Evolutionary conservation across 2,329 filamentous ascomycete genomes (phyloP).

Genomic region (Furcasterigmium furcatum): DNA sequence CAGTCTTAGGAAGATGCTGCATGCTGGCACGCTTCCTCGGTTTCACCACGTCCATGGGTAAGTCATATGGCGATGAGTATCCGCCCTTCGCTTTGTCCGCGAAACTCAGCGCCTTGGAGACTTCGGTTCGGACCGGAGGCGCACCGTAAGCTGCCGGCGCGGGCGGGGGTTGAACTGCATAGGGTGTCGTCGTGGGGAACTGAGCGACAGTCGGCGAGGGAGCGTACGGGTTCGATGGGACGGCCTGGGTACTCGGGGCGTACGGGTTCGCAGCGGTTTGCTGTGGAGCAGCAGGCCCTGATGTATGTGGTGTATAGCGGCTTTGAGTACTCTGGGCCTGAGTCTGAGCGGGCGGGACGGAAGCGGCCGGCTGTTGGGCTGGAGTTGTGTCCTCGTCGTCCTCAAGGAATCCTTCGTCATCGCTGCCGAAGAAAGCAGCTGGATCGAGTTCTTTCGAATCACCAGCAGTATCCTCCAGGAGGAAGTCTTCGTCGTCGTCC

Average conservation of each 20-base stretch:
- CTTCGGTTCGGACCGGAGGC: slow-evolving; percentile 36
- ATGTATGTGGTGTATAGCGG: background rate
- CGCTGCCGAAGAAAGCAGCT: slow-evolving; percentile 70
- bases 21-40: slow-evolving; percentile 63
- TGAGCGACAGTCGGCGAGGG: slow-evolving; percentile 35
- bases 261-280: slow-evolving; percentile 5
- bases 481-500: slow-evolving; percentile 66
- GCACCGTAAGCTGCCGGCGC: slow-evolving; percentile 29
- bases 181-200: slow-evolving; percentile 19
- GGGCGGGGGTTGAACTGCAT: slow-evolving; percentile 17
- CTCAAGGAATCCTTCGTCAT: slow-evolving; percentile 82
- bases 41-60: slow-evolving; percentile 84
- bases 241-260: background rate
- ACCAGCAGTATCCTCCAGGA: slow-evolving; percentile 53
- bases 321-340: slow-evolving; percentile 13
- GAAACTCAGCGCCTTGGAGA: slow-evolving; percentile 74
- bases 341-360: slow-evolving; percentile 10
- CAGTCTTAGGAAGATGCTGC: slow-evolving; percentile 47
- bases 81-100: slow-evolving; percentile 86
- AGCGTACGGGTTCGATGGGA: slow-evolving; percentile 4
- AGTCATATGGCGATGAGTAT: slow-evolving; percentile 91
- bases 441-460: slow-evolving; percentile 53
- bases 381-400: slow-evolving; percentile 49
- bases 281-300: background rate
- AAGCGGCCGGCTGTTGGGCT: slow-evolving; percentile 17